These are phyloP conservation scores for Ophiostoma triangulosporum DNA, from an alignment of 2,329 filamentous ascomycete genomes.

Conservation along the genomic window DNA sequence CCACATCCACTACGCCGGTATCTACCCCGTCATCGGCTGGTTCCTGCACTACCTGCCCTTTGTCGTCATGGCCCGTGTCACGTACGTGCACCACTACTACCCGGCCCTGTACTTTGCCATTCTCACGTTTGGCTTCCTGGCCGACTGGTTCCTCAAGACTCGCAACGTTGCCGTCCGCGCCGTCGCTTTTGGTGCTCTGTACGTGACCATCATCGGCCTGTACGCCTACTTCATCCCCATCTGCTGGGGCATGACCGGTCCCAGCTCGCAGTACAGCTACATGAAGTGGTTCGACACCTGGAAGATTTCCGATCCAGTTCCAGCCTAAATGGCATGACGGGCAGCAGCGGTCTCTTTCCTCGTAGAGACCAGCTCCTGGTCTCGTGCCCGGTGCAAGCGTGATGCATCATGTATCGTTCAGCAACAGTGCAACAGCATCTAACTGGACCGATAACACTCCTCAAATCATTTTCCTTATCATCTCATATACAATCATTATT, in stretches of 20 bases:
- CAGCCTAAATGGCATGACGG: too few species aligned
- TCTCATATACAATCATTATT: not conserved
- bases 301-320: conserved; percentile 61
- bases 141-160: conserved; percentile 68
- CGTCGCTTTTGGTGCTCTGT: conserved; percentile 59
- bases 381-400: not conserved
- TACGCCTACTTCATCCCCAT: conserved; percentile 89
- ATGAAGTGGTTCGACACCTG: conserved; percentile 88
- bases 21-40: conserved; percentile 91
- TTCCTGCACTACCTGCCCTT: conserved; percentile 94
- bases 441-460: conserved; percentile 5
- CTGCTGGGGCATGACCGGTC: conserved; percentile 88
- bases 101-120: conserved; percentile 97
- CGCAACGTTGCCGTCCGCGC: conserved; percentile 51
- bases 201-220: conserved; percentile 60
- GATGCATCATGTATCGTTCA: not conserved
- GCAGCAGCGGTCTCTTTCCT: not conserved
- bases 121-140: conserved; percentile 71
- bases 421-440: not conserved
- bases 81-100: conserved; percentile 99
- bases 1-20: conserved; percentile 82
- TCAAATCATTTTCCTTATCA: not conserved
- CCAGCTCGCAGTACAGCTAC: conserved; percentile 72
- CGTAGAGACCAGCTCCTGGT: not conserved
- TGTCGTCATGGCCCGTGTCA: conserved; percentile 94